These are phyloP conservation scores for Papiliotrema fonsecae DNA, from an alignment of 1,284 basidiomycete genomes.

Conservation along the genomic window DNA sequence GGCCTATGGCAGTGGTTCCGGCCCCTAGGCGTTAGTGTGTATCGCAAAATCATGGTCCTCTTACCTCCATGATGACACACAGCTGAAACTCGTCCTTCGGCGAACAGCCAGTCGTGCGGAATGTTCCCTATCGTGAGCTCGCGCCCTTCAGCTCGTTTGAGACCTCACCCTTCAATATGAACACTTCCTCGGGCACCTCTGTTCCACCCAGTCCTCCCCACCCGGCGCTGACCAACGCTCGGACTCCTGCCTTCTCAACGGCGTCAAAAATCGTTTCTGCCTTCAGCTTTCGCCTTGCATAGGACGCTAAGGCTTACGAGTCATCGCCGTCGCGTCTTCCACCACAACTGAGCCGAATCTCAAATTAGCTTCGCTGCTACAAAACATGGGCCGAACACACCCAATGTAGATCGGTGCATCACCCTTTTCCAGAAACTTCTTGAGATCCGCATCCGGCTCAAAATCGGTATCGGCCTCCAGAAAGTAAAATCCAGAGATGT, in stretches of 20 bases:
- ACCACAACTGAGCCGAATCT: slow-evolving; percentile 64
- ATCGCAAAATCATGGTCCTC: slow-evolving; percentile 9
- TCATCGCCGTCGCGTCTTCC: slow-evolving; percentile 57
- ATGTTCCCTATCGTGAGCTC: slow-evolving; percentile 51
- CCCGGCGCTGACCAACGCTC: slow-evolving; percentile 60
- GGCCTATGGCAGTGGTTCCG: slow-evolving; percentile 61
- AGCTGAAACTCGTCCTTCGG: slow-evolving; percentile 54
- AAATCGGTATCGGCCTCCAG: slow-evolving; percentile 55
- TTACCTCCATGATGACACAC: slow-evolving; percentile 64
- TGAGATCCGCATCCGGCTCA: slow-evolving; percentile 52
- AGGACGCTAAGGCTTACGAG: slow-evolving; percentile 25
- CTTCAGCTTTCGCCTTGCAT: neutral
- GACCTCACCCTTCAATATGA: slow-evolving; percentile 52
- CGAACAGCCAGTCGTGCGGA: slow-evolving; percentile 69
- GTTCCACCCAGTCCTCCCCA: slow-evolving; percentile 59
- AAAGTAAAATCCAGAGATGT: slow-evolving; percentile 64
- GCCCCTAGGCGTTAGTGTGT: slow-evolving; percentile 46
- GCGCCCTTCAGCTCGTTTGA: neutral
- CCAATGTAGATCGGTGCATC: slow-evolving; percentile 60
- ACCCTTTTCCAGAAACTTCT: slow-evolving; percentile 54
- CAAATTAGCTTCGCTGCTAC: neutral
- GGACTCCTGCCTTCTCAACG: slow-evolving; percentile 54
- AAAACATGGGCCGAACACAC: slow-evolving; percentile 32
- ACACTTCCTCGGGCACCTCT: slow-evolving; percentile 54
- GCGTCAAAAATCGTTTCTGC: slow-evolving; percentile 58